These are phyloP conservation scores for Colletotrichum australisinense DNA, from an alignment of 2,329 filamentous ascomycete genomes.

Conservation along the genomic window DNA sequence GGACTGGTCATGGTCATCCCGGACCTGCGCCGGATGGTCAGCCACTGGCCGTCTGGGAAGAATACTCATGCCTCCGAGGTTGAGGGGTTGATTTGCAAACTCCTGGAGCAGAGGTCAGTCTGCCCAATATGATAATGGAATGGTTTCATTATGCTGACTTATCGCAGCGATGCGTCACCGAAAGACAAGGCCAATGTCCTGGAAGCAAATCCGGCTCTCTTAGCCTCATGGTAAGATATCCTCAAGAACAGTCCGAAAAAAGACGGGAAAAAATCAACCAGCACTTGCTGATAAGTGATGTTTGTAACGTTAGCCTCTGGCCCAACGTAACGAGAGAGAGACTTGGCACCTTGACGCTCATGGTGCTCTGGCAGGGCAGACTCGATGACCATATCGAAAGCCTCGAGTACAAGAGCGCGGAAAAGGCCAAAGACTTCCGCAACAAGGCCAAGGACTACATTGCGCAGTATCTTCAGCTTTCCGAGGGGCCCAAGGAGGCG, in stretches of 20 bases:
- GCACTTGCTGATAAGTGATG: conserved; percentile 2
- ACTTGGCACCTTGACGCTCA: conserved; percentile 14
- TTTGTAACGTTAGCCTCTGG: conserved; percentile 16
- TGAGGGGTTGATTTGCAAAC: conserved; percentile 1
- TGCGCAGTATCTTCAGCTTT: conserved; percentile 15
- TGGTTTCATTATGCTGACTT: not conserved
- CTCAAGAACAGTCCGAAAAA: not conserved
- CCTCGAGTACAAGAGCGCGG: conserved; percentile 16
- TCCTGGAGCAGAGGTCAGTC: conserved; percentile 12
- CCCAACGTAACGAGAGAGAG: conserved; percentile 8
- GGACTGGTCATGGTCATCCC: conserved; percentile 27
- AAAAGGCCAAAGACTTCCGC: conserved; percentile 18
- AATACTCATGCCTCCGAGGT: conserved; percentile 10
- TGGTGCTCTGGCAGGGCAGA: conserved; percentile 33
- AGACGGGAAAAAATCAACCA: not conserved
- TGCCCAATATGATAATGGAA: not conserved
- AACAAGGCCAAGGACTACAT: conserved; percentile 23
- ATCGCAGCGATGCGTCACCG: not conserved
- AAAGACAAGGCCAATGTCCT: conserved; percentile 11
- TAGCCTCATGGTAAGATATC: conserved; percentile 24
- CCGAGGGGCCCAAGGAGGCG: not conserved
- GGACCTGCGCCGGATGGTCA: conserved; percentile 17
- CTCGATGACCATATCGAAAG: conserved; percentile 33
- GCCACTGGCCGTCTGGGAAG: conserved; percentile 29
- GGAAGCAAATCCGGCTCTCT: conserved; percentile 28